phyloP scores from a whole-genome alignment of 306 rosid species.

The Vicia faba region DNA sequence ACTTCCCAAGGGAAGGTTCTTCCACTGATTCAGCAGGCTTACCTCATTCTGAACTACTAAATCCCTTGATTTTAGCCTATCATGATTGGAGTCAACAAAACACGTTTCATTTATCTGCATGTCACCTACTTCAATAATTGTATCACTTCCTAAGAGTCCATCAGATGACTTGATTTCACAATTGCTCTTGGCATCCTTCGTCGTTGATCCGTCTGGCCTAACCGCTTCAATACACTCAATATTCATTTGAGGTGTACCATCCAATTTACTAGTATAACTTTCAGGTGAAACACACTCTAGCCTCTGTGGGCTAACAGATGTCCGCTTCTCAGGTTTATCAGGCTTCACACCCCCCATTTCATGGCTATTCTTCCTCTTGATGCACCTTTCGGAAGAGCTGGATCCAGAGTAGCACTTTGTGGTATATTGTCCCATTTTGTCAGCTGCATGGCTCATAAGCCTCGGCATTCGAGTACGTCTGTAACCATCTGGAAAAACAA shows the following conservation, averaged over 20 bases:
- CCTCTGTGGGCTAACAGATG: slow-evolving; percentile 62
- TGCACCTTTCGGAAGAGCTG: slow-evolving; percentile 58
- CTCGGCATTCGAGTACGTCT: slow-evolving; percentile 62
- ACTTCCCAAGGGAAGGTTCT: slow-evolving; percentile 42
- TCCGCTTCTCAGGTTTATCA: slow-evolving; percentile 52
- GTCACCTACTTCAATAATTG: slow-evolving; percentile 29
- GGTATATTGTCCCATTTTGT: slow-evolving; percentile 50
- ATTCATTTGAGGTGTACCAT: slow-evolving; percentile 51
- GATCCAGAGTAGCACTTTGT: slow-evolving; percentile 51
- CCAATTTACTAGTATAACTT: slow-evolving; percentile 45
- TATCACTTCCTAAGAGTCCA: slow-evolving; percentile 46
- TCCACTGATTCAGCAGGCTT: slow-evolving; percentile 55
- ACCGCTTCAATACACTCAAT: slow-evolving; percentile 41
- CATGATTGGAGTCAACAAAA: slow-evolving; percentile 37
- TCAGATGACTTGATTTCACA: slow-evolving; percentile 50
- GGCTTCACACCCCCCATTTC: slow-evolving; percentile 47
- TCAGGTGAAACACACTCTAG: slow-evolving; percentile 57
- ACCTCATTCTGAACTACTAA: slow-evolving; percentile 50
- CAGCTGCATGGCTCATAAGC: slow-evolving; percentile 52
- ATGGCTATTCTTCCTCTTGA: slow-evolving; percentile 70
- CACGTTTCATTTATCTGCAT: slow-evolving; percentile 41
- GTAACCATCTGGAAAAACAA: slow-evolving; percentile 88
- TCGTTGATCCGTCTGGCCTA: slow-evolving; percentile 43
- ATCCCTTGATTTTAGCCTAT: slow-evolving; percentile 38
- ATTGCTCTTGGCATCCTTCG: slow-evolving; percentile 41